These are phyloP conservation scores for Corchorus olitorius DNA, from an alignment of 345 rosid genomes.

Conservation along the genomic window DNA sequence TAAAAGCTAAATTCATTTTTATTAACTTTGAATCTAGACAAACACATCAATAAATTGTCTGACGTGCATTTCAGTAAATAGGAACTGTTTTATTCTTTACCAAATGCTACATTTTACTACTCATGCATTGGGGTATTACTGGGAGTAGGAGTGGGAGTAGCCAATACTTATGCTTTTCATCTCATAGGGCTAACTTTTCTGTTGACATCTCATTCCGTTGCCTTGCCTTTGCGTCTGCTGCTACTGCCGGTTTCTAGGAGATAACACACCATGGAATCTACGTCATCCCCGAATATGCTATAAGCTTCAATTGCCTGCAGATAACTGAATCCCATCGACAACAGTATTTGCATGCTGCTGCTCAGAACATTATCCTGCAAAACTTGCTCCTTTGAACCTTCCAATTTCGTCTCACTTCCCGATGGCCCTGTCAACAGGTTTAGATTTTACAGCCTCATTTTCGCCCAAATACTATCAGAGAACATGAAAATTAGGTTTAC, in stretches of 20 bases:
- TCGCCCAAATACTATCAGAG: background rate
- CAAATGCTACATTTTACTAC: background rate
- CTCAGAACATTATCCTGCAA: slow-evolving; percentile 51
- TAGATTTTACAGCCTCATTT: background rate
- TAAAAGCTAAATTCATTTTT: background rate
- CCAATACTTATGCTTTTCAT: background rate
- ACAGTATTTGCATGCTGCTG: slow-evolving; percentile 67
- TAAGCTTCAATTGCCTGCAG: slow-evolving; percentile 84
- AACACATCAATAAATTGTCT: background rate
- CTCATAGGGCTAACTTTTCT: background rate
- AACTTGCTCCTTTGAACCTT: slow-evolving; percentile 36
- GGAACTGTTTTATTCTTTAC: background rate
- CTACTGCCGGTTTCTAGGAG: slow-evolving; percentile 76
- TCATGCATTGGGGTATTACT: background rate
- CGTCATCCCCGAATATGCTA: slow-evolving; percentile 95
- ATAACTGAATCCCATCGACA: slow-evolving; percentile 97
- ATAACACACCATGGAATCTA: slow-evolving; percentile 90
- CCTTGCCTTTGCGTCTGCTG: slow-evolving; percentile 83
- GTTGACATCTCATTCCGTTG: slow-evolving; percentile 54
- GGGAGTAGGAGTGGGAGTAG: background rate
- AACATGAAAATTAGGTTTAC: background rate
- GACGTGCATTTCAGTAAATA: background rate
- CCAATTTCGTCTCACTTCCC: slow-evolving; percentile 55
- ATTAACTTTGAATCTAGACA: slow-evolving; percentile 1
- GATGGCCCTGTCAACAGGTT: slow-evolving; percentile 52